A percentile compares a stretch with the other conserved stretches of the same genome.
These are phyloP conservation scores for Claviceps cyperi DNA, from an alignment of 2,329 filamentous ascomycete species.

Conservation along the genomic window DNA sequence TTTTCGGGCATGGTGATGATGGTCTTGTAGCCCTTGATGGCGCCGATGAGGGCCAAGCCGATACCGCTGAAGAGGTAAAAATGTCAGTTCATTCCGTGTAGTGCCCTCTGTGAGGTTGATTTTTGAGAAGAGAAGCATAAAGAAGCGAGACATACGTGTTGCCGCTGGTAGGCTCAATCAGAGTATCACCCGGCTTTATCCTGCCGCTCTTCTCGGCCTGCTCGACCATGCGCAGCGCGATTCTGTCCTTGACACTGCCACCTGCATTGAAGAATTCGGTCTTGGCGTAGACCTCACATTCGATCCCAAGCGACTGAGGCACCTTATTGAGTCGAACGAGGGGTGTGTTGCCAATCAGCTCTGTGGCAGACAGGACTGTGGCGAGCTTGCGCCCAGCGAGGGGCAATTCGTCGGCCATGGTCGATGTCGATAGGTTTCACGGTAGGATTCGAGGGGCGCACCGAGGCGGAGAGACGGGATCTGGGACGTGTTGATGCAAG, in stretches of 20 bases:
- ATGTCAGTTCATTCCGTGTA: neutral
- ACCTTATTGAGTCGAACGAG: slow-evolving; percentile 87
- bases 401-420: slow-evolving; percentile 2
- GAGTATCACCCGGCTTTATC: slow-evolving; percentile 91
- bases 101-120: neutral
- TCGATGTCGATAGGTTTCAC: neutral
- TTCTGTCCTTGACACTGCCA: slow-evolving; percentile 87
- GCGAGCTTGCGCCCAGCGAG: slow-evolving; percentile 15
- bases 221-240: slow-evolving; percentile 94
- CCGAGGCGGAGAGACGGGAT: too few relatives aligned
- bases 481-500: too few relatives aligned
- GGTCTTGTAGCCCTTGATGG: slow-evolving; percentile 94
- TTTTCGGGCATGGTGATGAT: slow-evolving; percentile 99
- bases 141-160: slow-evolving; percentile 49
- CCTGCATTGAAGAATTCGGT: slow-evolving; percentile 89
- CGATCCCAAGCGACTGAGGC: slow-evolving; percentile 77
- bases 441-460: too few relatives aligned
- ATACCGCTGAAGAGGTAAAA: slow-evolving; percentile 47
- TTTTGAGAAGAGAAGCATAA: slow-evolving; percentile 6
- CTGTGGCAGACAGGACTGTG: slow-evolving; percentile 49
- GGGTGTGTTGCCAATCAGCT: slow-evolving; percentile 93
- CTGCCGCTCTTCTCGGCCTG: slow-evolving; percentile 81
- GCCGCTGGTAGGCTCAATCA: slow-evolving; percentile 95
- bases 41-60: slow-evolving; percentile 81
- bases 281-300: slow-evolving; percentile 81